Conservation (phyloP, 495 filamentous ascomycete species). For the Annulohypoxylon nitens region DNA sequence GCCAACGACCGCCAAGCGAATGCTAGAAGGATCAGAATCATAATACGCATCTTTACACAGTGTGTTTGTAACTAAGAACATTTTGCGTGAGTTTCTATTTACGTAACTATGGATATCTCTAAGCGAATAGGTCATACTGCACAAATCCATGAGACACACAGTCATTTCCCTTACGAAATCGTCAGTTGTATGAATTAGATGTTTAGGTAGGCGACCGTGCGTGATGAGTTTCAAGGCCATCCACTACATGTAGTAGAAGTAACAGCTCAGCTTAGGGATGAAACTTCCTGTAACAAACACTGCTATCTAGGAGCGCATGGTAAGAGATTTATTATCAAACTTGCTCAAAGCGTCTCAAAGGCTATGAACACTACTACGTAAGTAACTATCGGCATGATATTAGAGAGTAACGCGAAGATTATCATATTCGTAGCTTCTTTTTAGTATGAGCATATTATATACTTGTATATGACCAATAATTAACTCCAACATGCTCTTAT, state of each 20-base stretch:
- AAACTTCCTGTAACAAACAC: no score
- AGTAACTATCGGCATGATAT: neutral
- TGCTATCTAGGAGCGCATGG: no score
- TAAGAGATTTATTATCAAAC: no score
- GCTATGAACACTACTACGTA: neutral
- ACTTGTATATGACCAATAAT: no score
- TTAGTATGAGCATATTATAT: neutral
- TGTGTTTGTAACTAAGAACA: neutral
- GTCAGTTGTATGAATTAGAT: neutral
- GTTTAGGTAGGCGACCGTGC: neutral
- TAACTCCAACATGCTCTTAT: no score
- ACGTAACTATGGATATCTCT: neutral
- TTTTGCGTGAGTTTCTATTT: neutral
- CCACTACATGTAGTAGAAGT: neutral
- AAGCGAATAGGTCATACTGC: neutral
- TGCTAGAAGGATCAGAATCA: neutral
- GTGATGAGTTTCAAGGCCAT: neutral
- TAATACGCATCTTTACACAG: neutral
- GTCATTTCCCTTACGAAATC: neutral
- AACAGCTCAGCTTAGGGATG: neutral
- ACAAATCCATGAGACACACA: neutral
- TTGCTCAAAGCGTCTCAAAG: neutral
- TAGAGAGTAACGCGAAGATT: neutral
- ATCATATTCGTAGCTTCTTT: neutral
- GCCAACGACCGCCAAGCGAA: neutral